These are phyloP conservation scores for Tothia fuscella DNA, from an alignment of 2,329 filamentous ascomycete species.

Conservation along the genomic window DNA sequence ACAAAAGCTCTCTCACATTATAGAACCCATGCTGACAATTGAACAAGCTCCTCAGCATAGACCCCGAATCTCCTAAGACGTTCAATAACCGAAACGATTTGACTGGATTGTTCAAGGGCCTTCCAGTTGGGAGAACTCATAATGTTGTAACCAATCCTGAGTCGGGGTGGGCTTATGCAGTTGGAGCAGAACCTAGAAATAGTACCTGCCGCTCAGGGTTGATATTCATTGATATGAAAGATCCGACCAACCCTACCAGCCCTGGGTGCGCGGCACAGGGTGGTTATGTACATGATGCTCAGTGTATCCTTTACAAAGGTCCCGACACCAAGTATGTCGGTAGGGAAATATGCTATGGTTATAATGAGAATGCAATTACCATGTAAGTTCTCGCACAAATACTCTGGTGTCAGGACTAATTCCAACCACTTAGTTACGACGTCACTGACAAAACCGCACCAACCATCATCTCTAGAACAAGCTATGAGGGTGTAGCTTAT, in stretches of 20 bases:
- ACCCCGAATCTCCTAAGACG: constrained; percentile 30
- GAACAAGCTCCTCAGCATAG: no score
- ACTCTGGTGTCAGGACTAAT: no score
- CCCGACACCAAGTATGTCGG: constrained; percentile 37
- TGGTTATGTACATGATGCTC: constrained; percentile 51
- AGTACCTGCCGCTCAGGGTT: constrained; percentile 39
- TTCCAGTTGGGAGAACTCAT: constrained; percentile 35
- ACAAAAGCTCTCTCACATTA: constrained; percentile 1
- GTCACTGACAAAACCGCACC: constrained; percentile 37
- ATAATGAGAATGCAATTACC: constrained; percentile 41
- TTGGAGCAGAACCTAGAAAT: constrained; percentile 32
- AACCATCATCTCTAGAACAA: constrained; percentile 39
- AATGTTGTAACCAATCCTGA: constrained; percentile 42
- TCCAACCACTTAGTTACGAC: constrained; percentile 32
- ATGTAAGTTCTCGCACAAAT: constrained; percentile 37
- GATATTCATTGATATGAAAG: constrained; percentile 46
- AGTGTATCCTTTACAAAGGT: constrained; percentile 45
- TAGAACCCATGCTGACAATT: no score
- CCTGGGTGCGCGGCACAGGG: constrained; percentile 44
- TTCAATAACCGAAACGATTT: constrained; percentile 33
- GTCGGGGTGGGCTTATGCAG: constrained; percentile 30
- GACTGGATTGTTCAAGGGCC: constrained; percentile 28
- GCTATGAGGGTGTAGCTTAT: constrained; percentile 45
- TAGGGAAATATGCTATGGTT: constrained; percentile 44
- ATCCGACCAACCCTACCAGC: constrained; percentile 40